Evolutionary conservation across 768 basidiomycete genomes (phyloP).

Genomic region (Termitomyces heimii): DNA sequence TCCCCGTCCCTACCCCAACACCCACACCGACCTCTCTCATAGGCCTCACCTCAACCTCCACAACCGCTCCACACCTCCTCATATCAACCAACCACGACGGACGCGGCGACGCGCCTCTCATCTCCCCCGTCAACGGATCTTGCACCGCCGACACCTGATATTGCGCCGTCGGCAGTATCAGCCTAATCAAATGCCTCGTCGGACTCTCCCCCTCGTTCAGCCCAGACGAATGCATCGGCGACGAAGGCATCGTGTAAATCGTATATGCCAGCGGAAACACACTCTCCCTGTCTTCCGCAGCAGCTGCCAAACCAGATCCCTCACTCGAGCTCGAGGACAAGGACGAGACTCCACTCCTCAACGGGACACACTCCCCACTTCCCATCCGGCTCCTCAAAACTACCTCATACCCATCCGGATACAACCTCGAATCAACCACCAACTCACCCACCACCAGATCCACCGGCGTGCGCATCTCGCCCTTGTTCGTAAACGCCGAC

Average conservation of each 20-base stretch:
- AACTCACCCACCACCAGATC: constrained; percentile 78
- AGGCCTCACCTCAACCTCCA: constrained; percentile 53
- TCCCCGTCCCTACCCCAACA: constrained; percentile 20
- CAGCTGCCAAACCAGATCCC: not conserved
- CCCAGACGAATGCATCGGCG: constrained; percentile 72
- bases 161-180: constrained; percentile 79
- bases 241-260: constrained; percentile 75
- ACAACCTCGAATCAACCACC: constrained; percentile 76
- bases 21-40: constrained; percentile 19
- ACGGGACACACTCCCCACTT: constrained; percentile 25
- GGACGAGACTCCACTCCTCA: constrained; percentile 8
- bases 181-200: constrained; percentile 69
- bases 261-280: constrained; percentile 51
- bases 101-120: constrained; percentile 48
- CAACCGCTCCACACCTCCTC: constrained; percentile 42
- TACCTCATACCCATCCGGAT: constrained; percentile 69
- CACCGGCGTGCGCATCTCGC: constrained; percentile 51
- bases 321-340: not conserved
- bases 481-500: constrained; percentile 57
- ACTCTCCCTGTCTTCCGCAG: constrained; percentile 7
- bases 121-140: constrained; percentile 78
- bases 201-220: constrained; percentile 40
- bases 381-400: constrained; percentile 37
- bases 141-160: constrained; percentile 69
- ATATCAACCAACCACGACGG: constrained; percentile 72